These are phyloP conservation scores for Rosa hybrid DNA, from an alignment of 331 rosid genomes.

Conservation along the genomic window DNA sequence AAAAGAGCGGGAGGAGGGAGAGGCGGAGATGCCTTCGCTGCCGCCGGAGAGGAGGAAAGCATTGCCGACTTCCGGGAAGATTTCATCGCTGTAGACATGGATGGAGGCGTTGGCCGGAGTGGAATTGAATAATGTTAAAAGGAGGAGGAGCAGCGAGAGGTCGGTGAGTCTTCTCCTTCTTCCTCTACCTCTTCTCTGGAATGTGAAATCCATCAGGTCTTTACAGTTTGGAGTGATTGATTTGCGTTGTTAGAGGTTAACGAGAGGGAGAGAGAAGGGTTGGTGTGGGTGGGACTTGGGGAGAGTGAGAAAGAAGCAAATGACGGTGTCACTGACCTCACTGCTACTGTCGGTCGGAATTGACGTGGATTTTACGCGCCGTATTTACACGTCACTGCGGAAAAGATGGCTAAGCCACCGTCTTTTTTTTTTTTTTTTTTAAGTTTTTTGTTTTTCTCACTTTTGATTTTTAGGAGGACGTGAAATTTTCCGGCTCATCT, in stretches of 20 bases:
- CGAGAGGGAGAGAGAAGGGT: not conserved
- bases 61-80: slow-evolving; percentile 76
- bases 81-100: slow-evolving; percentile 60
- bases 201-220: slow-evolving; percentile 7
- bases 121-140: slow-evolving; percentile 20
- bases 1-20: slow-evolving; percentile 49
- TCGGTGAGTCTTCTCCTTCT: not conserved
- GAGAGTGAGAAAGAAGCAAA: slow-evolving; percentile 4
- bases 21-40: slow-evolving; percentile 76
- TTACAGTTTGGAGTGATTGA: not conserved
- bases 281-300: not conserved
- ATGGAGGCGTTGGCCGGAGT: slow-evolving; percentile 62
- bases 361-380: too few relatives aligned
- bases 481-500: too few relatives aligned
- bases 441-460: too few relatives aligned
- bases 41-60: slow-evolving; percentile 92
- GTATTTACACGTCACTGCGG: too few relatives aligned
- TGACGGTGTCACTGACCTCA: not conserved
- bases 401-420: too few relatives aligned
- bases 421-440: too few relatives aligned
- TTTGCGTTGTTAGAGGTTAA: not conserved
- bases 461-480: too few relatives aligned
- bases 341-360: too few relatives aligned
- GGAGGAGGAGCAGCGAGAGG: not conserved
- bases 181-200: not conserved